These are phyloP conservation scores for Hypoxylon sp. DNA, from an alignment of 2,329 filamentous ascomycete species.

Conservation along the genomic window DNA sequence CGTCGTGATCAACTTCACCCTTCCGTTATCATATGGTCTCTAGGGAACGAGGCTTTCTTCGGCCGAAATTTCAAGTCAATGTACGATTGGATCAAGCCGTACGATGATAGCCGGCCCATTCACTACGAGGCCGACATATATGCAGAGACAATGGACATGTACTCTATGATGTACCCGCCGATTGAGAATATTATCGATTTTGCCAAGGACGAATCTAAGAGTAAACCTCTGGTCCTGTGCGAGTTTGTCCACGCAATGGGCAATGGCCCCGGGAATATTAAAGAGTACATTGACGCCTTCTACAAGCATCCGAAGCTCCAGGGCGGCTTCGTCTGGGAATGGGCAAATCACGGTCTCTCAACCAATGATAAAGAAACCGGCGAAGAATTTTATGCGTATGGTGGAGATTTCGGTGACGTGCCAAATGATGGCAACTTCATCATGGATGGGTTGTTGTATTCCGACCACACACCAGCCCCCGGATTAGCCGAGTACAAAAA, in stretches of 20 bases:
- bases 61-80: constrained; percentile 74
- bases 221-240: constrained; percentile 68
- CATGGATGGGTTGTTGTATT: constrained; percentile 65
- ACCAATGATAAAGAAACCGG: constrained; percentile 58
- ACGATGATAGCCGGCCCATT: constrained; percentile 69
- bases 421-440: constrained; percentile 70
- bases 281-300: constrained; percentile 75
- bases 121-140: constrained; percentile 74
- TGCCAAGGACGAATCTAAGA: constrained; percentile 55
- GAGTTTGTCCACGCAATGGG: constrained; percentile 74
- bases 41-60: constrained; percentile 78
- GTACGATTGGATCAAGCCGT: constrained; percentile 71
- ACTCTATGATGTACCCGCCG: constrained; percentile 73
- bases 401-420: constrained; percentile 70
- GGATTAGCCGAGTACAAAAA: constrained; percentile 64
- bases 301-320: constrained; percentile 70
- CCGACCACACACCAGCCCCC: constrained; percentile 62
- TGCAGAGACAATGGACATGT: constrained; percentile 71
- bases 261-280: constrained; percentile 75
- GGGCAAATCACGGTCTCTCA: constrained; percentile 68
- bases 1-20: constrained; percentile 75
- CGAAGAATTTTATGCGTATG: constrained; percentile 67
- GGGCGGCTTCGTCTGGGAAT: constrained; percentile 75
- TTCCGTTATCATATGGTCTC: constrained; percentile 76
- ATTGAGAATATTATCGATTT: constrained; percentile 59